Conservation (phyloP, 2,329 filamentous ascomycete species). For the Leptographium flavum region DNA sequence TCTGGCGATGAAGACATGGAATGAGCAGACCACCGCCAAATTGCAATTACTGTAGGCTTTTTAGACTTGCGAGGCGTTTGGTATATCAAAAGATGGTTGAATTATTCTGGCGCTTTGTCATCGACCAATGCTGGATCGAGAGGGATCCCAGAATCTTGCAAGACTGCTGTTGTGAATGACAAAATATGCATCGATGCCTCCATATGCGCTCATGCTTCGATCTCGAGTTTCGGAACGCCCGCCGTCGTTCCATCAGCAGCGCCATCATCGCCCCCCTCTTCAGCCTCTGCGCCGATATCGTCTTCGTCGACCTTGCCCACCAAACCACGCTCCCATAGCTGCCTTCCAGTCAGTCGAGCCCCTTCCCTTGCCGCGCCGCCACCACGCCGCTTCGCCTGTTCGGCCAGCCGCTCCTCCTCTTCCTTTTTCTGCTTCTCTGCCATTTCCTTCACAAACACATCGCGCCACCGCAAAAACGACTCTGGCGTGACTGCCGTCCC, state of each 20-base stretch:
- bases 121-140: no score
- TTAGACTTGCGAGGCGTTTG: neutral
- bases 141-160: no score
- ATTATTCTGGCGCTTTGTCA: neutral
- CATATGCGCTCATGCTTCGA: constrained; percentile 36
- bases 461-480: constrained; percentile 72
- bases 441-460: constrained; percentile 65
- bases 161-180: neutral
- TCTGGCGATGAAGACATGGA: constrained; percentile 33
- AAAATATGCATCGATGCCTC: no score
- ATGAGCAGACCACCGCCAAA: neutral
- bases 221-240: constrained; percentile 56
- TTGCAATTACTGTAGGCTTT: neutral
- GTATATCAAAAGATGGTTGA: neutral
- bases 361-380: constrained; percentile 39
- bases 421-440: constrained; percentile 53
- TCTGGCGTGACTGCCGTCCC: constrained; percentile 80
- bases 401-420: constrained; percentile 67
- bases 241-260: constrained; percentile 25
- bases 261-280: constrained; percentile 41
- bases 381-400: constrained; percentile 50
- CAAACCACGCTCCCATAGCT: constrained; percentile 66
- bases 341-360: constrained; percentile 55
- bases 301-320: constrained; percentile 51
- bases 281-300: constrained; percentile 49